Conservation (phyloP, 1,284 basidiomycete genomes). For the Microbotryum silenes-acaulis region DNA sequence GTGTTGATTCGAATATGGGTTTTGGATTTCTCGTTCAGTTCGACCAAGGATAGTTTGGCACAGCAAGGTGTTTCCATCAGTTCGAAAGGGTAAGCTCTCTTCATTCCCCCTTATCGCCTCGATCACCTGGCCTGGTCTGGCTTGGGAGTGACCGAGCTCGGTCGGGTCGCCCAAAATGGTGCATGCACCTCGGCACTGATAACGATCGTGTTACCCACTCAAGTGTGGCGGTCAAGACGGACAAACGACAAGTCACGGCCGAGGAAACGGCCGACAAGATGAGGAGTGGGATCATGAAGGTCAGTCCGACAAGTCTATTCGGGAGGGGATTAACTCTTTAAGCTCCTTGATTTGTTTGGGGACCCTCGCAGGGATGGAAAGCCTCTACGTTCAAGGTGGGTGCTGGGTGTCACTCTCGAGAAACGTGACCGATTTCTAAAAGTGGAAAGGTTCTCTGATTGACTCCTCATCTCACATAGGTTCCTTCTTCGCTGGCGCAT, state of each 20-base stretch:
- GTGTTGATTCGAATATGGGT: not conserved
- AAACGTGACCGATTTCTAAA: slow-evolving; percentile 9
- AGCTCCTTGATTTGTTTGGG: too few species aligned
- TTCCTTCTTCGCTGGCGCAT: too few species aligned
- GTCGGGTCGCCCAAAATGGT: too few species aligned
- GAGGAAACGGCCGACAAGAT: slow-evolving; percentile 21
- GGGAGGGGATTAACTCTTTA: too few species aligned
- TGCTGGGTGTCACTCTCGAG: too few species aligned
- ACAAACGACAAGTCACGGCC: slow-evolving; percentile 15
- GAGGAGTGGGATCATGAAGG: not conserved
- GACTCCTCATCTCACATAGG: too few species aligned
- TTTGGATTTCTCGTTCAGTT: not conserved
- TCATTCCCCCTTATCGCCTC: not conserved
- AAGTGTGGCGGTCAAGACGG: slow-evolving; percentile 24
- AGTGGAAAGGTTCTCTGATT: too few species aligned
- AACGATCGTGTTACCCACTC: not conserved
- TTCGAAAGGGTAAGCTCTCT: slow-evolving; percentile 10
- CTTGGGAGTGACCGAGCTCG: not conserved
- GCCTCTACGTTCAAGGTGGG: slow-evolving; percentile 16
- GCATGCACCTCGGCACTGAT: not conserved
- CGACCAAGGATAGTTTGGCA: slow-evolving; percentile 16
- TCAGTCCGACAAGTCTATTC: too few species aligned
- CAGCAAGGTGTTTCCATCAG: slow-evolving; percentile 17
- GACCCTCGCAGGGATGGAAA: slow-evolving; percentile 24
- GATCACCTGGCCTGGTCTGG: too few species aligned